Base-by-base conservation (phyloP, 2,329 filamentous ascomycete genomes). In the Xylariaceae sp. region DNA sequence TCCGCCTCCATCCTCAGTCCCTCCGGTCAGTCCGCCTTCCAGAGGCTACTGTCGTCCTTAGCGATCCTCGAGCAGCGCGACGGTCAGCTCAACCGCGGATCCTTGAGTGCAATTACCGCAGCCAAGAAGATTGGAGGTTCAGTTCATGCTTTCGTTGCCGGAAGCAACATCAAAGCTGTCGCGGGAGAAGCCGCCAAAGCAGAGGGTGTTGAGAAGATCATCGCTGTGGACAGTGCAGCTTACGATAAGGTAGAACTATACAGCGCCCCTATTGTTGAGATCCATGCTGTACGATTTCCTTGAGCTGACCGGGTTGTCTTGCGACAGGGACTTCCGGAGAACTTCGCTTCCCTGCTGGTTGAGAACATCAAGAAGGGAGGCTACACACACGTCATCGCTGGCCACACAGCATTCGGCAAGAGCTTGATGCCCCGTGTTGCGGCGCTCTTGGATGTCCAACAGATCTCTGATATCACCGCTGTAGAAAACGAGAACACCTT, bases 281-380 rank as follows among this genome's bases (percentile, higher is more conserved):
- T 51, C 13, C 7, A 18, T 15, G 30, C 13, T 37, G n/a, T 30
- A 39, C 2, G 48, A 17, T 51, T 30, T 35, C 44, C 15, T 37
- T 17, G 53, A 15, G 23, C 55, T 61, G 34, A 59, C 15, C 18
- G 9, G 23, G 18, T 30, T n/a, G 5, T 55, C 35, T 55, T 44
- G 13, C 47, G n/a, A 13, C 65, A 92, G 90, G 91, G 92, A 53
- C 83, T 99, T 1, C 87, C 94, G 55, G 94, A 99, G 78, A 97
- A 90, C 80, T 97, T 85, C 72, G 94, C 93, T n/a, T 89, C 92
- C 58, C 80, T 99, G 51, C 81, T 99, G 47, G 89, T 92, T 55
- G 93, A 97, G 75, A 99, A 97, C 76, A 93, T 97, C 76, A 96
- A 96, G 79, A 94, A 94, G 73, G 92, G 90, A 61, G 90, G 88